Evolutionary conservation across 768 basidiomycete species (phyloP).

Genomic region (Pleurotus tuoliensis): DNA sequence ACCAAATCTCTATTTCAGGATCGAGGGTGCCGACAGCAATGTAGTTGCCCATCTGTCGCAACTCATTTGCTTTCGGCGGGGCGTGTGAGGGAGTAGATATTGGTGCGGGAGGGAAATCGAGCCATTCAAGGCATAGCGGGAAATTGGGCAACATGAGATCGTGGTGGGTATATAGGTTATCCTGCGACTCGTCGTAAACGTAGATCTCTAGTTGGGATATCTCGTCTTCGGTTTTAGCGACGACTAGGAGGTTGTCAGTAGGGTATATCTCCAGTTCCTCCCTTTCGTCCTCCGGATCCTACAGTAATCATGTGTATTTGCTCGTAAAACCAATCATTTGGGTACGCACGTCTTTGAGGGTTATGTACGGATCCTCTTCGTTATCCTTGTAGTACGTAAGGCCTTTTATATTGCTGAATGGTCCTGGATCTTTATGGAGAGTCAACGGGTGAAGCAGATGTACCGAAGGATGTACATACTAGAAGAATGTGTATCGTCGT

Average conservation of each 20-base stretch:
- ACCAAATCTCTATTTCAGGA: slow-evolving; percentile 99
- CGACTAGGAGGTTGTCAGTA: slow-evolving; percentile 88
- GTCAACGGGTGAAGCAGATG: slow-evolving; percentile 7
- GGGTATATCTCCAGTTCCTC: slow-evolving; percentile 87
- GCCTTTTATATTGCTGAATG: slow-evolving; percentile 95
- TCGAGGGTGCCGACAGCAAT: slow-evolving; percentile 97
- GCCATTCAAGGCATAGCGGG: slow-evolving; percentile 98
- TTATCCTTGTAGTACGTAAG: slow-evolving; percentile 89
- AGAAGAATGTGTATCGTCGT: slow-evolving; percentile 57
- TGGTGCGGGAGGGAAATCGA: slow-evolving; percentile 80
- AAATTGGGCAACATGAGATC: slow-evolving; percentile 97
- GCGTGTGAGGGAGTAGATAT: slow-evolving; percentile 34
- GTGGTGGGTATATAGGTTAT: slow-evolving; percentile 94
- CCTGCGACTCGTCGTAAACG: slow-evolving; percentile 89
- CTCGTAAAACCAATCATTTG: neutral
- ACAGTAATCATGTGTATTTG: slow-evolving; percentile 15
- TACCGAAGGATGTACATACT: slow-evolving; percentile 22
- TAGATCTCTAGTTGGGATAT: slow-evolving; percentile 94
- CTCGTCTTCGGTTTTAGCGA: slow-evolving; percentile 95
- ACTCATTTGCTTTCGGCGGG: slow-evolving; percentile 18
- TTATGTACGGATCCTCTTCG: slow-evolving; percentile 95
- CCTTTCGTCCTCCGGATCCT: slow-evolving; percentile 81
- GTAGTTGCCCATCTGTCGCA: slow-evolving; percentile 66
- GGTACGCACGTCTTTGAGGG: slow-evolving; percentile 80
- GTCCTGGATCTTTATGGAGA: slow-evolving; percentile 41